Percentiles rank a stretch among this genome's conserved stretches.
phyloP scores from a whole-genome alignment of 768 basidiomycete genomes.

The Tricholoma sp. region DNA sequence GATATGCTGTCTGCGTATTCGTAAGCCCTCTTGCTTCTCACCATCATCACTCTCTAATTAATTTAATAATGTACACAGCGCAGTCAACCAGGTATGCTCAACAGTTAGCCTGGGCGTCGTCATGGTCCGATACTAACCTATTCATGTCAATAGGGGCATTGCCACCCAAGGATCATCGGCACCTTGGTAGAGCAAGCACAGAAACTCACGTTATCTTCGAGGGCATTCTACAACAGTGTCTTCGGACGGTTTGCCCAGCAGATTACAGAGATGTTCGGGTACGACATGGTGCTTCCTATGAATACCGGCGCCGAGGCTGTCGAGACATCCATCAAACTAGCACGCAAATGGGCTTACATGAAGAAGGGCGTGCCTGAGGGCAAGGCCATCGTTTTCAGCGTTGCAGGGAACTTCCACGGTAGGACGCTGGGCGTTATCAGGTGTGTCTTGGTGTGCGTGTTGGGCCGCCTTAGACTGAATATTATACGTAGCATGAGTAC shows the following conservation, averaged over 20 bases:
- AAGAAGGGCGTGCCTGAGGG: constrained; percentile 79
- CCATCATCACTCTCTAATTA: constrained; percentile 6
- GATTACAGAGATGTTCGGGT: constrained; percentile 80
- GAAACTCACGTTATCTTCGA: constrained; percentile 87
- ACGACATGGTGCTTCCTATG: constrained; percentile 97
- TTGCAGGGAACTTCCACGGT: constrained; percentile 93
- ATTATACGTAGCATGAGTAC: constrained; percentile 73
- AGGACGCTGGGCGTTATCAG: constrained; percentile 87
- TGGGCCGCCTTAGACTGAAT: constrained; percentile 7
- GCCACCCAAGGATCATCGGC: constrained; percentile 82
- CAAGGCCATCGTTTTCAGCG: constrained; percentile 81
- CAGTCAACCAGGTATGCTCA: constrained; percentile 75
- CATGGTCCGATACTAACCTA: neutral
- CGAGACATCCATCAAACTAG: constrained; percentile 93
- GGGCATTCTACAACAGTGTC: constrained; percentile 93
- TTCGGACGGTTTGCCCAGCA: constrained; percentile 89
- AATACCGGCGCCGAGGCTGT: constrained; percentile 99
- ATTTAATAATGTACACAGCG: constrained; percentile 35
- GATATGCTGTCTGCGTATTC: constrained; percentile 99
- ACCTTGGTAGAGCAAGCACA: constrained; percentile 82
- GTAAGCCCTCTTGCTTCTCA: constrained; percentile 38
- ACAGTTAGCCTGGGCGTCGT: constrained; percentile 6
- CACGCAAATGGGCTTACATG: constrained; percentile 95
- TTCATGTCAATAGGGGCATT: constrained; percentile 61
- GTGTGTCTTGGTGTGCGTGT: constrained; percentile 26